Evolutionary conservation across 257 asterid species (phyloP).

Genomic region (Voacanga thouarsii): DNA sequence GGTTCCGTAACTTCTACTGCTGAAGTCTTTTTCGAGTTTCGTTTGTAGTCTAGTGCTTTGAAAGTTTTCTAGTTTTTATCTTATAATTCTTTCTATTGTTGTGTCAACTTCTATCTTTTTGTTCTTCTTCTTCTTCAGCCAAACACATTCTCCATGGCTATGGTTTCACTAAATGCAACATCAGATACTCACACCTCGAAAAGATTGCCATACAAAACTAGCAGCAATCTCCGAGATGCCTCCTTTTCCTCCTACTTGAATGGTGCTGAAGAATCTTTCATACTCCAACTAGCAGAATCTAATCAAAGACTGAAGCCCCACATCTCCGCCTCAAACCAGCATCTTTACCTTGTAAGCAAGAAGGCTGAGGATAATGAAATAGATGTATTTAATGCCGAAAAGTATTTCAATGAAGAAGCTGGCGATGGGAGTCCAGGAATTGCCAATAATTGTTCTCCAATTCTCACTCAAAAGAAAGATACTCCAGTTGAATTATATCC

Average conservation of each 20-base stretch:
- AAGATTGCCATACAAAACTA: slow-evolving; percentile 22
- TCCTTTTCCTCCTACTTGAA: slow-evolving; percentile 57
- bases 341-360: slow-evolving; percentile 27
- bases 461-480: slow-evolving; percentile 27
- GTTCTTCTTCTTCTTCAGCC: neutral
- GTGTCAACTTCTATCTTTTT: slow-evolving; percentile 1
- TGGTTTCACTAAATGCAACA: slow-evolving; percentile 35
- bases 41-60: slow-evolving; percentile 16
- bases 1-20: neutral
- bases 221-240: slow-evolving; percentile 29
- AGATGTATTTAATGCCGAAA: slow-evolving; percentile 71
- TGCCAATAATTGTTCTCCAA: slow-evolving; percentile 15
- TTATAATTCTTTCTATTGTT: neutral
- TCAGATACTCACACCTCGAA: slow-evolving; percentile 25
- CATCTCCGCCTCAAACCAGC: slow-evolving; percentile 28
- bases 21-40: slow-evolving; percentile 16
- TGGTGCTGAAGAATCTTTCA: slow-evolving; percentile 39
- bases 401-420: slow-evolving; percentile 58
- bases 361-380: slow-evolving; percentile 54
- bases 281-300: slow-evolving; percentile 35
- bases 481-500: slow-evolving; percentile 26
- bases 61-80: neutral
- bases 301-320: slow-evolving; percentile 20
- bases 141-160: slow-evolving; percentile 37
- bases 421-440: slow-evolving; percentile 22